Evolutionary conservation across 2,329 filamentous ascomycete genomes (phyloP).

Genomic region (Penicillium sp.): DNA sequence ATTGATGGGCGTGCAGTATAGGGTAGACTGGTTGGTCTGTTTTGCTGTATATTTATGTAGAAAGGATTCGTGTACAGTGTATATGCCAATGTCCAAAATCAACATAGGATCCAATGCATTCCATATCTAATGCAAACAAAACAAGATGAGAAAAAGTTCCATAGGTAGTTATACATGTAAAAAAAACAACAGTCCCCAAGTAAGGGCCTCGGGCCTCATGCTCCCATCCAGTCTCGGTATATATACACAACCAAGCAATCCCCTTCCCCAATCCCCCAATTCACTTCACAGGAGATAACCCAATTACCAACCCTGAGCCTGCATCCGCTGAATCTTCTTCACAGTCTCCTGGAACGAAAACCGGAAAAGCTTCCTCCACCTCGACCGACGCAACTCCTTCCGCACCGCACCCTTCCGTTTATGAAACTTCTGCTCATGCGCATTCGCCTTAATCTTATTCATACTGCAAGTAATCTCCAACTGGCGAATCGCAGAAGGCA

Average conservation of each 20-base stretch:
- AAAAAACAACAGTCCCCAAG: slow-evolving; percentile 13
- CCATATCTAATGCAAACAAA: slow-evolving; percentile 29
- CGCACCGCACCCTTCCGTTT: slow-evolving; percentile 49
- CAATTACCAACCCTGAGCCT: slow-evolving; percentile 53
- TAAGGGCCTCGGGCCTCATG: background rate
- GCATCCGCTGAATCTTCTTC: slow-evolving; percentile 51
- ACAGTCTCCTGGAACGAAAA: slow-evolving; percentile 52
- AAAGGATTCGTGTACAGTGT: slow-evolving; percentile 12
- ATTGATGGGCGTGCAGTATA: slow-evolving; percentile 36
- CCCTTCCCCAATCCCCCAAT: background rate
- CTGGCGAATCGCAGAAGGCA: slow-evolving; percentile 37
- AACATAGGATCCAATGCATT: slow-evolving; percentile 29
- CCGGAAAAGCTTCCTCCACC: slow-evolving; percentile 54
- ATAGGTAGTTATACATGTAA: slow-evolving; percentile 26
- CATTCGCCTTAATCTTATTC: slow-evolving; percentile 45
- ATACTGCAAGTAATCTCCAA: slow-evolving; percentile 34
- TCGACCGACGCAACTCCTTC: slow-evolving; percentile 46
- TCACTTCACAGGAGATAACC: background rate
- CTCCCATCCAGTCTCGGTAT: slow-evolving; percentile 25
- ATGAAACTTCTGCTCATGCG: slow-evolving; percentile 48
- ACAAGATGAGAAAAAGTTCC: slow-evolving; percentile 16
- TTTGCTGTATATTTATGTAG: slow-evolving; percentile 18
- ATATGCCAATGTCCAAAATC: background rate
- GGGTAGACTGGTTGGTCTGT: background rate
- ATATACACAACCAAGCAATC: slow-evolving; percentile 23